Evolutionary conservation across 73 alveolate genomes (phyloP), one percentile per base, ranked within the genome.

Genomic region (Paramecium pentaurelia): DNA sequence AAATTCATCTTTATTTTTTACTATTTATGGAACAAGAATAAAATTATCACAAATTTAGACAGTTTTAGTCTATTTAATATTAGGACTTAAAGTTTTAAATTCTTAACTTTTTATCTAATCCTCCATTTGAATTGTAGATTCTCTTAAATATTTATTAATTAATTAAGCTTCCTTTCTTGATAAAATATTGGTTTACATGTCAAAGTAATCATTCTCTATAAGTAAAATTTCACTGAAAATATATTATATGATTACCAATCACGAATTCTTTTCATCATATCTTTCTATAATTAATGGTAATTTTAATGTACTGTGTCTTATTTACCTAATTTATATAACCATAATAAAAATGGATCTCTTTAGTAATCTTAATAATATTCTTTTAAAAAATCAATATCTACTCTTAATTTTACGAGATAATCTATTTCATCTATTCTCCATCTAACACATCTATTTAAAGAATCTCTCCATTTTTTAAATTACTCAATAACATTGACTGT

Each of bases 401-500:
- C 11, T 75, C 47, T 38, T 34, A 75, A 42, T 75, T 75, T 75
- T 7, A 32, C 6, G 10, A 75, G 36, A 38, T 75, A 75, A 75
- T 75, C 88, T 18, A 38, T 30, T 36, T 75, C 88, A 38, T 42
- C 88, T 36, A 75, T 34, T 38, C 88, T 75, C 68, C 58, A 75
- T 22, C 88, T 37, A 12, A 75, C 88, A 36, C 64, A 38, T 42
- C 58, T 42, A 75, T 75, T 25, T 37, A 75, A 18, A 14, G 38
- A 25, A 75, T 75, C 88, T 75, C 88, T 75, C 88, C 88, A 75
- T 42, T 75, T 75, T 36, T 38, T 30, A 42, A 75, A 75, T 34
- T 36, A 7, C 88, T 75, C 88, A 36, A 75, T 42, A 22, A 75
- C 88, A 75, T 75, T 75, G 58, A 75, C 47, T 75, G 88, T 75